Evolutionary conservation across 805 yeast species (phyloP), one percentile per base, ranked within the genome.

Genomic region (Vanderwaltozyma verrucispora): DNA sequence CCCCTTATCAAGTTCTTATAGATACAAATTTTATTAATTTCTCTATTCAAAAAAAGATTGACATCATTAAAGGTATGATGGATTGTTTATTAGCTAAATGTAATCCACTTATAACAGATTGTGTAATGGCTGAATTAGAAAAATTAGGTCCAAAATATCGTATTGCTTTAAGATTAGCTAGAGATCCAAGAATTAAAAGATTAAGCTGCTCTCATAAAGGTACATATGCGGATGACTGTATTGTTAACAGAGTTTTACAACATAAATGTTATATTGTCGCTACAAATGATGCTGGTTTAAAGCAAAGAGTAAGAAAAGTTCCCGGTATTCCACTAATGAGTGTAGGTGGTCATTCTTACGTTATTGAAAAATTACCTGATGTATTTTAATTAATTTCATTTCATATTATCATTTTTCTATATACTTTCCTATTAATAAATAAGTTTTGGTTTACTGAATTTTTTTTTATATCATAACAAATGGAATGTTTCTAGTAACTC

Each of bases 271-370:
- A 77, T 54, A 88, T 92, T 39, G 96, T 92, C 27, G 98, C 98
- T 34, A 89, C 97, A 1, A 92, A 89, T 58, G 98, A 92, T 77
- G 96, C 95, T 12, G 97, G 89, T 51, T 67, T 92, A 56, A 92
- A 92, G 58, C 77, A 96, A 54, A 74, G 98, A 60, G 74, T 92
- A 24, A 75, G 98, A 65, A 92, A 92, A 61, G 86, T 92, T 20
- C 98, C 98, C 1, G 98, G 98, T 52, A 83, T 92, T 44, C 98
- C 98, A 11, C 68, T 92, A 26, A 77, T 92, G 94, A 85, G 95
- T 63, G 98, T 92, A 6, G 98, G 97, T 26, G 82, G 82, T 2
- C 95, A 86, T 59, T 68, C 87, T 1, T 92, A 89, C 57, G 95
- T 84, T 27, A 80, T 92, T 47, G 98, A 92, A 62, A 75, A 96